Evolutionary conservation across 306 rosid genomes (phyloP), one percentile per base, ranked within the genome.

Genomic region (Fragaria nilgerrensis): DNA sequence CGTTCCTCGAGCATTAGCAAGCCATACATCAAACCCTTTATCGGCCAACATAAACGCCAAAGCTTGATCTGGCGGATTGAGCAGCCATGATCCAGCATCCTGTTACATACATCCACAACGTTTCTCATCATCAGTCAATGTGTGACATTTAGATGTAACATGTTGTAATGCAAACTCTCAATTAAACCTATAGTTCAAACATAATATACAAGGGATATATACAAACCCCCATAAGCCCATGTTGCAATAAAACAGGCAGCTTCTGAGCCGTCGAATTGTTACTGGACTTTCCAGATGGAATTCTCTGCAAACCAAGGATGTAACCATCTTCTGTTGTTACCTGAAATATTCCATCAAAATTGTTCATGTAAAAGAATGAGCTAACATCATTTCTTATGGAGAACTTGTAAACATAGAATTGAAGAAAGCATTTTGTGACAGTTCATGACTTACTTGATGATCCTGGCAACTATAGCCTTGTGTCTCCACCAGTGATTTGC

Each of bases 21-120:
- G 76, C 97, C 97, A 92, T 70, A 88, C 97, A 75, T 90, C 93
- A 37, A 81, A 90, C 25, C 93, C 93, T 75, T 80, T 84, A 63
- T 90, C 93, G 1, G 89, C 96, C 80, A 88, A 83, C 34, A 92
- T 86, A 66, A 81, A 92, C 29, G 86, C 89, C 55, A 92, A 77
- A 62, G 93, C 87, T 58, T 87, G 77, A 5, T 79, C 82, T n/a
- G 92, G 85, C 49, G 93, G 85, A 56, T 87, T 68, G 53, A 84
- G 77, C 2, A 88, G 68, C 95, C 95, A 92, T 68, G 93, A 72
- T 25, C 32, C 58, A 71, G 74, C 81, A 63, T 81, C 77, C 84
- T 81, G 73, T 70, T 8, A 41, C 29, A 32, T 32, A 32, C 43
- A 34, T 47, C 34, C 65, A 37, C 19, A 62, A 52, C 4, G 45